These are phyloP conservation scores for Firmiana major DNA, from an alignment of 345 rosid genomes.

Conservation along the genomic window DNA sequence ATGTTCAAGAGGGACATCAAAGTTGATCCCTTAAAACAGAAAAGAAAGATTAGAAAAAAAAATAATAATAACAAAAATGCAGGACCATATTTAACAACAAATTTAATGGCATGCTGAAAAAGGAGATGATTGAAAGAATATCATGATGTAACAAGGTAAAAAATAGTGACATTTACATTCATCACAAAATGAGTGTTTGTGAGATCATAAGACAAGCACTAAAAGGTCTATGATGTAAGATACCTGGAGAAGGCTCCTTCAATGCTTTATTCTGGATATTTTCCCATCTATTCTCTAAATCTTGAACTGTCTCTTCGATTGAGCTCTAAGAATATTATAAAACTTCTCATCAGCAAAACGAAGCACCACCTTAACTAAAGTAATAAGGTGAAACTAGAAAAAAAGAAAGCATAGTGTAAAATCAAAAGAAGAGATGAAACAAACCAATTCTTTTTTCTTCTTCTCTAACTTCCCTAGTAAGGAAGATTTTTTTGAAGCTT, in stretches of 20 bases:
- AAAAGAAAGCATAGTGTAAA: neutral
- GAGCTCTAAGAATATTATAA: conserved; percentile 47
- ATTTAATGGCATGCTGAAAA: too few species aligned
- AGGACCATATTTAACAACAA: too few species aligned
- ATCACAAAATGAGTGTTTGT: too few species aligned
- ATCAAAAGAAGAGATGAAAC: conserved; percentile 7
- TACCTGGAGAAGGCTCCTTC: conserved; percentile 89
- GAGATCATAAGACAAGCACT: too few species aligned
- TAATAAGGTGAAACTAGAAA: neutral
- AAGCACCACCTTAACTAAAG: neutral
- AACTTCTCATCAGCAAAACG: neutral
- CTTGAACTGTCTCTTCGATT: conserved; percentile 62
- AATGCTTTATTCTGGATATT: conserved; percentile 60
- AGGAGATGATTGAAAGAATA: too few species aligned
- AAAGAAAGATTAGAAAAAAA: too few species aligned
- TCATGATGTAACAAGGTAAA: too few species aligned
- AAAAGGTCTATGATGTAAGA: neutral
- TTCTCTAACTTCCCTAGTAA: conserved; percentile 58
- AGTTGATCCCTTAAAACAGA: too few species aligned
- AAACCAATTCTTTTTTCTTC: conserved; percentile 73
- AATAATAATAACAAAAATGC: too few species aligned
- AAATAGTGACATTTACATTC: too few species aligned
- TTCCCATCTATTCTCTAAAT: conserved; percentile 71
- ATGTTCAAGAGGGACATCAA: too few species aligned
- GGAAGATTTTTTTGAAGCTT: conserved; percentile 40